Conservation (phyloP, 305 asterid species). For the Fraxinus latifolia region DNA sequence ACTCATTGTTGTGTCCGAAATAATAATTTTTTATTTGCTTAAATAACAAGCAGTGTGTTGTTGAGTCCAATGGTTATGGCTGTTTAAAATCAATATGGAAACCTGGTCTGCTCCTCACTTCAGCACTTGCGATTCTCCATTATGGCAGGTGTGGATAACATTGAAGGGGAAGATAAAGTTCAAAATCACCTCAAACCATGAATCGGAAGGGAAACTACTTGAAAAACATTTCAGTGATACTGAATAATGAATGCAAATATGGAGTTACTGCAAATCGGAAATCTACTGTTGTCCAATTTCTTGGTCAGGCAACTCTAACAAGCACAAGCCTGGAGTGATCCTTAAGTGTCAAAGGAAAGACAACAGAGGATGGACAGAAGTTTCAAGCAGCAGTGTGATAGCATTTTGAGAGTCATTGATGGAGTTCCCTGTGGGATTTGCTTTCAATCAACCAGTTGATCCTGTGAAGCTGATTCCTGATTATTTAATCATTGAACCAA, state of each 20-base stretch:
- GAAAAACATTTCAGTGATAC: slow-evolving; percentile 14
- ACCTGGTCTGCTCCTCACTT: slow-evolving; percentile 9
- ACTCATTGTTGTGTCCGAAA: neutral
- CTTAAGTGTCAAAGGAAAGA: slow-evolving; percentile 40
- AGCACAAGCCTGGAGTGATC: slow-evolving; percentile 40
- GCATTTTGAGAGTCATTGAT: slow-evolving; percentile 45
- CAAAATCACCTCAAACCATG: slow-evolving; percentile 39
- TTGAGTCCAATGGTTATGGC: slow-evolving; percentile 13
- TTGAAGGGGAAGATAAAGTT: slow-evolving; percentile 36
- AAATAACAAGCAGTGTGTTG: slow-evolving; percentile 20
- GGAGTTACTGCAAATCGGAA: slow-evolving; percentile 3
- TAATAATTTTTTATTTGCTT: neutral
- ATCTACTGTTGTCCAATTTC: slow-evolving; percentile 25
- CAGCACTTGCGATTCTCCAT: slow-evolving; percentile 12
- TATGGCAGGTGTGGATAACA: slow-evolving; percentile 33
- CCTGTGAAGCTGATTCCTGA: slow-evolving; percentile 60
- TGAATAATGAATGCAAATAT: slow-evolving; percentile 15
- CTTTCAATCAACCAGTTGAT: slow-evolving; percentile 62
- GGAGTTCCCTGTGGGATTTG: slow-evolving; percentile 32
- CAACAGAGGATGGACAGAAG: slow-evolving; percentile 47
- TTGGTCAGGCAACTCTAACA: slow-evolving; percentile 24
- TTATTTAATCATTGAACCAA: slow-evolving; percentile 56
- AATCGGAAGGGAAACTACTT: slow-evolving; percentile 24
- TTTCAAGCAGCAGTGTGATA: slow-evolving; percentile 44
- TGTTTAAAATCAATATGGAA: slow-evolving; percentile 22